phyloP scores from a whole-genome alignment of 768 basidiomycete genomes.

The Russula brevipes region DNA sequence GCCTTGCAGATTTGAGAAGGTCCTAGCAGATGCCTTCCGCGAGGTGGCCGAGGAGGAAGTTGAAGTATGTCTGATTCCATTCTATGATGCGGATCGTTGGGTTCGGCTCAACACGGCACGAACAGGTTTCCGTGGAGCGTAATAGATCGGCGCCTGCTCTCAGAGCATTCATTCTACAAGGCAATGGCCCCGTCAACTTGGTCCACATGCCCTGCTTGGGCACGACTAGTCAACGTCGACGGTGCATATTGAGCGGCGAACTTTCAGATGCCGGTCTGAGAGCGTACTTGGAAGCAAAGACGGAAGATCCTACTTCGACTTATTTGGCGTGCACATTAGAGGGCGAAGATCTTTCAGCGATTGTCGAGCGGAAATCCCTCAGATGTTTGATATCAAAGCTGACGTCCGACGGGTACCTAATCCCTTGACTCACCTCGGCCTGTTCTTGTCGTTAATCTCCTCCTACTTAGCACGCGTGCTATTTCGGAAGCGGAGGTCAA shows the following conservation, averaged over 20 bases:
- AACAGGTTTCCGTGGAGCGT: conserved; percentile 28
- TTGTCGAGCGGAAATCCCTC: conserved; percentile 10
- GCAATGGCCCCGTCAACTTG: conserved; percentile 33
- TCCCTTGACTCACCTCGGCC: not conserved
- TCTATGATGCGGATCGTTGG: not conserved
- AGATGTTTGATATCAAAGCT: conserved; percentile 18
- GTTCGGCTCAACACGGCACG: not conserved
- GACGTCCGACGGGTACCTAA: conserved; percentile 15
- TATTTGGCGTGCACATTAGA: conserved; percentile 27
- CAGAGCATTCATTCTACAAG: conserved; percentile 38
- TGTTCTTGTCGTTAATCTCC: not conserved
- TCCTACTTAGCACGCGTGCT: conserved; percentile 13
- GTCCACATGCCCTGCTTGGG: conserved; percentile 37
- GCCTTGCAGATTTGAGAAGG: conserved; percentile 29
- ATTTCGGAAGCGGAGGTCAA: conserved; percentile 24
- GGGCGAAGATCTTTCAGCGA: conserved; percentile 16
- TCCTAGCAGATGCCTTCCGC: conserved; percentile 35
- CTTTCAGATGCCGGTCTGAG: conserved; percentile 24
- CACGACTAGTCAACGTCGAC: conserved; percentile 35
- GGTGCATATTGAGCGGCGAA: conserved; percentile 36
- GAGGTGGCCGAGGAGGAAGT: conserved; percentile 34
- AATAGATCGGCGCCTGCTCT: conserved; percentile 33
- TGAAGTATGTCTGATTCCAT: conserved; percentile 27
- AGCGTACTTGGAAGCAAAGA: conserved; percentile 24
- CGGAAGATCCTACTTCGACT: conserved; percentile 21